phyloP scores from a whole-genome alignment of 169 alveolate genomes.

The Babesia caballi region DNA sequence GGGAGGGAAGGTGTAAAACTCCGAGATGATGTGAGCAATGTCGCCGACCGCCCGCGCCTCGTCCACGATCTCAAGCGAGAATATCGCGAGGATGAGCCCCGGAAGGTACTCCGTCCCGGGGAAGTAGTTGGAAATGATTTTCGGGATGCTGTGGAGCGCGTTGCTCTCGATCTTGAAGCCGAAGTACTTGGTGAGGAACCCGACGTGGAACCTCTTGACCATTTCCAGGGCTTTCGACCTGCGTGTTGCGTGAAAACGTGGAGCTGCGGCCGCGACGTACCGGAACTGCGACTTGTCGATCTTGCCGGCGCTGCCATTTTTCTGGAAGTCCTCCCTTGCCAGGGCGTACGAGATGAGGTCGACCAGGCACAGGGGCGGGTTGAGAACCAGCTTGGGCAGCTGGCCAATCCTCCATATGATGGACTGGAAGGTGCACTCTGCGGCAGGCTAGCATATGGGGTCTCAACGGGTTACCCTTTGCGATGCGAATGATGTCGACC shows the following conservation, averaged over 20 bases:
- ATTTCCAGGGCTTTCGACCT: conserved; percentile 10
- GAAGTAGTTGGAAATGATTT: conserved; percentile 58
- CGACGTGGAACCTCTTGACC: neutral
- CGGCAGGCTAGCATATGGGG: conserved; percentile 13
- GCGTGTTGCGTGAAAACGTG: neutral
- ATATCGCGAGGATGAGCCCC: conserved; percentile 39
- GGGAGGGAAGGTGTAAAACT: conserved; percentile 37
- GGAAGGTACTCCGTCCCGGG: conserved; percentile 75
- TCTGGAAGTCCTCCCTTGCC: conserved; percentile 13
- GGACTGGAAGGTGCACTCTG: conserved; percentile 70
- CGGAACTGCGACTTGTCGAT: neutral
- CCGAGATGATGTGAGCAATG: conserved; percentile 30
- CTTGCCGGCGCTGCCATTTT: neutral
- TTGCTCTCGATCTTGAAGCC: conserved; percentile 35
- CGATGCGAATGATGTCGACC: conserved; percentile 61
- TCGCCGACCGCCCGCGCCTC: conserved; percentile 10
- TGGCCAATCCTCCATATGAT: conserved; percentile 73
- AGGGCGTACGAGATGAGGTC: conserved; percentile 63
- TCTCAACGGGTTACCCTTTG: conserved; percentile 27
- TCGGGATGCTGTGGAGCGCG: conserved; percentile 26
- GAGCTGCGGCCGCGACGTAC: neutral
- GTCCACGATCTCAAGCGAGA: conserved; percentile 4
- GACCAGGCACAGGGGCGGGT: conserved; percentile 61
- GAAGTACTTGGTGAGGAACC: conserved; percentile 27
- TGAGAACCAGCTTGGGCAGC: conserved; percentile 66